phyloP scores from a whole-genome alignment of 1,284 basidiomycete genomes.

The Cryptococcus sp. region DNA sequence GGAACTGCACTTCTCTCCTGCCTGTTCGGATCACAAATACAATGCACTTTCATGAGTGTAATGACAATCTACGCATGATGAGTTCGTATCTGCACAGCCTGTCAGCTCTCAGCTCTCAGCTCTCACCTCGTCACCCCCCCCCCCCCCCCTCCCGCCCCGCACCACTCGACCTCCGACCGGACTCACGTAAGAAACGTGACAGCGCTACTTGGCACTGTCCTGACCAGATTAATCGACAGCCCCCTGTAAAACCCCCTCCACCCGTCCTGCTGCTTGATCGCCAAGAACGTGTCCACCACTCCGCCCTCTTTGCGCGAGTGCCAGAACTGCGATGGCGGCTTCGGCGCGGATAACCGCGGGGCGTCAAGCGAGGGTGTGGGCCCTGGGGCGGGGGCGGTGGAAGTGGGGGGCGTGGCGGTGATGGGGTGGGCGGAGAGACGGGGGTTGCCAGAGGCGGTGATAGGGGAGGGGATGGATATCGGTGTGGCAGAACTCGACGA shows the following conservation, averaged over 20 bases:
- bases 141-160: no score
- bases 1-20: no score
- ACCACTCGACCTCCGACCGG: no score
- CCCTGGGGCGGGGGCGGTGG: conserved; percentile 29
- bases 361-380: conserved; percentile 22
- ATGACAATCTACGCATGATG: conserved; percentile 50
- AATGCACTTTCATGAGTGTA: conserved; percentile 47
- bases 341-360: background rate
- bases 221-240: conserved; percentile 79
- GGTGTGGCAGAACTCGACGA: no score
- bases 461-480: background rate
- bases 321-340: conserved; percentile 9
- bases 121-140: background rate
- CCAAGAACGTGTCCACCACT: conserved; percentile 66
- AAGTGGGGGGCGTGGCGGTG: conserved; percentile 17
- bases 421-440: conserved; percentile 1
- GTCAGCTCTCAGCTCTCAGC: conserved; percentile 54
- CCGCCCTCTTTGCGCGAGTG: conserved; percentile 50
- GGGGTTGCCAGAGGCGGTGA: background rate
- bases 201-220: conserved; percentile 90
- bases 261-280: conserved; percentile 74
- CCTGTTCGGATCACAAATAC: conserved; percentile 39
- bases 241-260: conserved; percentile 86
- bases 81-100: conserved; percentile 50
- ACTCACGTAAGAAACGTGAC: conserved; percentile 92